Evolutionary conservation across 202 grass and related monocot genomes (phyloP), one percentile per base, ranked within the genome.

Genomic region (Schoenoplectus triqueter): DNA sequence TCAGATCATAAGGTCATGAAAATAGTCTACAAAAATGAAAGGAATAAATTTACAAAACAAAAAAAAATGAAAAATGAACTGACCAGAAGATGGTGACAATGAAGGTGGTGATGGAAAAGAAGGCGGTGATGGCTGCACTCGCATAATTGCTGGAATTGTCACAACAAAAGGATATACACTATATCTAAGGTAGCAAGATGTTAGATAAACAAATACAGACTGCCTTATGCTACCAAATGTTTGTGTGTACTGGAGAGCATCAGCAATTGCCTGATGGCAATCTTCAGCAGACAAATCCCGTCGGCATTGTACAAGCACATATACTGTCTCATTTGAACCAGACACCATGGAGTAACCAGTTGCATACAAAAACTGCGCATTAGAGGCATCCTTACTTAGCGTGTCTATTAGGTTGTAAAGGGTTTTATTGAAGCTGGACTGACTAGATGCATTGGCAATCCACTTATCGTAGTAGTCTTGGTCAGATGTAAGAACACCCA

Each of bases 401-500:
- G 9, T 72, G 15, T 49, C n/a, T 5, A 72, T 18, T 15, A 72
- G 44, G 1, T 72, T 72, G 44, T 72, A 72, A 4, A 72, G 69
- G 69, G 69, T 72, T 49, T 46, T 72, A 44, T 72, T 72, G 69
- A 72, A 72, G 44, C n/a, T 72, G 41, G 19, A 8, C 3, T 14
- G 44, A 46, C 19, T 72, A 49, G 69, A 72, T 14, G 44, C 44
- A 48, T 48, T 48, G 44, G 69, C 69, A 7, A 1, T 6, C 69
- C 44, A 72, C 1, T 48, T 3, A 49, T 72, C 69, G 4, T 72
- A 19, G 69, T 72, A 72, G 3, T 72, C 42, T 48, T 72, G 69
- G 44, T 72, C 69, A 3, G 69, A 8, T 46, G 69, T 72, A 72
- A 72, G 69, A 49, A 48, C 42, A 48, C 86, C 73, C 15, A 88